Evolutionary conservation across 495 filamentous ascomycete species (phyloP), one percentile per base, ranked within the genome.

Genomic region (Tuber melanosporum): DNA sequence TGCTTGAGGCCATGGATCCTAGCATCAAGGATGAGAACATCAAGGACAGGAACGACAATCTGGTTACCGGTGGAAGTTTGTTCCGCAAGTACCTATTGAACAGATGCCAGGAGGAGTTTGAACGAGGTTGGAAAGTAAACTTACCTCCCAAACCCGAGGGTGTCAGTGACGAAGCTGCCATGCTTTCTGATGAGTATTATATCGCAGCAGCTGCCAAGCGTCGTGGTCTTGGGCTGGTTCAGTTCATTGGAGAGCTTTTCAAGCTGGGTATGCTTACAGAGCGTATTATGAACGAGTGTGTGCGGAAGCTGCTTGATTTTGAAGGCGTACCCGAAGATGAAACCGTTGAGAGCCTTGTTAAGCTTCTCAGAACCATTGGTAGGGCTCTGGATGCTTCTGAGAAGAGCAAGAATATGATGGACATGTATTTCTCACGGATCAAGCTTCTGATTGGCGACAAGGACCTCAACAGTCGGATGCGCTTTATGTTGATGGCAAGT

Each of bases 201-300:
- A 88, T 90, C 77, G 95, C 94, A 72, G 96, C 96, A 52, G 94
- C 95, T 77, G 95, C 95, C 74, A 99, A 99, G 88, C 91, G 95
- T 85, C 92, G 93, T 84, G 95, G 95, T 86, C 91, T 99, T 78
- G 95, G 95, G 90, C 88, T 99, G 73, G 94, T 99, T 80, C 94
- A 98, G 85, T 98, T 99, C 87, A 99, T 99, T 85, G 95, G 95
- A 86, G 95, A 99, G 84, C 90, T 99, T 52, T 99, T 95, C 90
- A 98, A 98, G 88, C 90, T 99, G 77, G 90, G 91, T 81, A 99
- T 99, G 95, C 89, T 99, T 85, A 99, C 95, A 71, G 92, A 97
- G 84, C 93, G 94, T 85, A 98, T 99, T 87, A 99, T 99, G 95
- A 96, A 98, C 87, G 94, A 98, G 86, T 99, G 95, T 88, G 93